phyloP scores from a whole-genome alignment of 1,284 basidiomycete species.

The Puccinia polysora region DNA sequence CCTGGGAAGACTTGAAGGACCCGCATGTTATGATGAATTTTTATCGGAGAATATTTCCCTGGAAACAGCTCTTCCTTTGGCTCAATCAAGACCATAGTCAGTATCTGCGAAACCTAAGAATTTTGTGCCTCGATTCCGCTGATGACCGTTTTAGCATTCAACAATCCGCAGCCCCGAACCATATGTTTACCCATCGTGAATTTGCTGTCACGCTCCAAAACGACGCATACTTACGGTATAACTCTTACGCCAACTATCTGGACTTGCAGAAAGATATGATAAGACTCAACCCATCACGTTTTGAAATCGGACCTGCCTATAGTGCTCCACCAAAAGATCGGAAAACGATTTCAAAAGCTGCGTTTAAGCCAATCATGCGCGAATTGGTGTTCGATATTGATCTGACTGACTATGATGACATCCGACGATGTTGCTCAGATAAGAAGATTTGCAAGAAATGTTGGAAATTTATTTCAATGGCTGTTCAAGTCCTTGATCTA shows the following conservation, averaged over 20 bases:
- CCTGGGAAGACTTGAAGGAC: slow-evolving; percentile 55
- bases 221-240: slow-evolving; percentile 90
- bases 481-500: slow-evolving; percentile 79
- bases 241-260: slow-evolving; percentile 76
- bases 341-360: slow-evolving; percentile 72
- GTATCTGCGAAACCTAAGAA: slow-evolving; percentile 27
- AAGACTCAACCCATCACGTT: slow-evolving; percentile 76
- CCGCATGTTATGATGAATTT: slow-evolving; percentile 76
- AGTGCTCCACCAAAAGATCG: slow-evolving; percentile 83
- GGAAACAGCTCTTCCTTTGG: slow-evolving; percentile 89
- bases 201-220: slow-evolving; percentile 92
- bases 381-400: slow-evolving; percentile 99
- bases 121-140: not conserved
- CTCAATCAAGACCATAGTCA: slow-evolving; percentile 77
- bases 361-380: slow-evolving; percentile 72
- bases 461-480: slow-evolving; percentile 90
- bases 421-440: slow-evolving; percentile 89
- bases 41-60: slow-evolving; percentile 88
- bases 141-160: not conserved
- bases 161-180: slow-evolving; percentile 56
- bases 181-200: slow-evolving; percentile 83
- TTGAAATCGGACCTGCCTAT: slow-evolving; percentile 95
- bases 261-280: slow-evolving; percentile 89
- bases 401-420: slow-evolving; percentile 97
- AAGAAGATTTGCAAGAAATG: slow-evolving; percentile 88